phyloP scores from a whole-genome alignment of 2,329 filamentous ascomycete species.

The Venturia aucupariae region DNA sequence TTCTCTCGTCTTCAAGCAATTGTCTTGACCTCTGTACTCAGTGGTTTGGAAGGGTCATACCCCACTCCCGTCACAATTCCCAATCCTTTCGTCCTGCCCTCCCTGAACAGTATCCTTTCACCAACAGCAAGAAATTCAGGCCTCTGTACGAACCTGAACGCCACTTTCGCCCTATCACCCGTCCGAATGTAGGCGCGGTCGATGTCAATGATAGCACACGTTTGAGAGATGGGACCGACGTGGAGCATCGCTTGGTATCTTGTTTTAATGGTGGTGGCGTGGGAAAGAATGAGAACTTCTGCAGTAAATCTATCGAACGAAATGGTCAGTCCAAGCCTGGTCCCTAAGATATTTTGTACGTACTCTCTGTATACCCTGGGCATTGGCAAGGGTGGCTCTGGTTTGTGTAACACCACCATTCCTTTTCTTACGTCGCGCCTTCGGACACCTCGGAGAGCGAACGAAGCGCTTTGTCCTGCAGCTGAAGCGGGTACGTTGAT shows the following conservation, averaged over 20 bases:
- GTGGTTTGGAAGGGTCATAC: slow-evolving; percentile 58
- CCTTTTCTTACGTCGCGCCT: slow-evolving; percentile 93
- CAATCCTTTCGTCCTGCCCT: slow-evolving; percentile 88
- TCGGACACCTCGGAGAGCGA: slow-evolving; percentile 78
- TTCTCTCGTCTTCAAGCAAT: background rate
- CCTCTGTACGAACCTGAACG: slow-evolving; percentile 87
- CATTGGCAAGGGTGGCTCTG: slow-evolving; percentile 38
- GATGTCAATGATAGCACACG: slow-evolving; percentile 94
- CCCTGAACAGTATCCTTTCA: slow-evolving; percentile 83
- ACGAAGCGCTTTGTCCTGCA: slow-evolving; percentile 86
- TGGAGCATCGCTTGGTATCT: slow-evolving; percentile 98
- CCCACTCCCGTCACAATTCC: slow-evolving; percentile 89
- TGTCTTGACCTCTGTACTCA: slow-evolving; percentile 22
- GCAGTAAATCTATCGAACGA: slow-evolving; percentile 39
- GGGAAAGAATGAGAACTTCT: slow-evolving; percentile 86
- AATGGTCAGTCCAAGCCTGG: background rate
- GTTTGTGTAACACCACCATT: slow-evolving; percentile 88
- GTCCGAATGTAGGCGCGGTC: slow-evolving; percentile 93
- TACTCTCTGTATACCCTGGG: slow-evolving; percentile 5
- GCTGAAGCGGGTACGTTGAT: slow-evolving; percentile 80
- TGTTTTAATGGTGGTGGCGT: slow-evolving; percentile 92
- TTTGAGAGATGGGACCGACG: slow-evolving; percentile 89
- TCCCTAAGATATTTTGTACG: background rate
- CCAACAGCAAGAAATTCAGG: slow-evolving; percentile 87
- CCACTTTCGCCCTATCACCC: slow-evolving; percentile 86